Base-by-base conservation (phyloP, 345 rosid species). In the Draba incana region DNA sequence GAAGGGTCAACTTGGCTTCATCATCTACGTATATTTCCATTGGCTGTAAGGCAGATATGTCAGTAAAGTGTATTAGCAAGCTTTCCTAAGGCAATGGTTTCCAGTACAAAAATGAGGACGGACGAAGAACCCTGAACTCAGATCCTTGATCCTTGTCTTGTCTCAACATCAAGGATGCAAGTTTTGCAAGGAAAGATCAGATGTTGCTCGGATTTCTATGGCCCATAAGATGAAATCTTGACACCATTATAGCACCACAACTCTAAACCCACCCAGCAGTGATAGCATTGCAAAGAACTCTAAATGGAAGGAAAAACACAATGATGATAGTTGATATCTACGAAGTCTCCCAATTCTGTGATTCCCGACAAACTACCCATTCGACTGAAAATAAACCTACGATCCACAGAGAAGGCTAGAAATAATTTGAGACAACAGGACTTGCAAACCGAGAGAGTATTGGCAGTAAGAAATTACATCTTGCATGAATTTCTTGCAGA, bases 401-500 rank as follows among this genome's bases (percentile, higher is more conserved):
- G 47, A 35, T 31, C 62, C 38, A 35, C 13, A 77, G 33, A 74
- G 84, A 80, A 55, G 80, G 71, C 80, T 68, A 73, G 76, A 70
- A 78, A 52, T 80, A 82, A 78, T 68, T 53, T 73, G 81, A 59
- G 69, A 77, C 62, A 68, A 78, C 47, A 46, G 28, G 73, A 84
- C 78, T 78, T 78, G 82, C 62, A 85, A 81, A 83, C 73, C 80
- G 79, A 84, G 85, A 84, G 41, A 81, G 80, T 57, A 81, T 77
- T 82, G 92, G 81, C 80, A 70, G 77, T 71, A 78, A 69, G 76
- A 84, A 84, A 89, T 95, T 95, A 95, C 98, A 92, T 95, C 98
- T 92, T 92, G 99, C 99, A 95, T 95, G 68, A 95, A 95, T 53
- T 92, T 95, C 81, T 95, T 92, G 99, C 99, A 95, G 81, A 95